Percentiles rank a stretch among this genome's conserved stretches.
Evolutionary conservation across 805 yeast genomes (phyloP).

Genomic region (Myxozyma lipomycoides): DNA sequence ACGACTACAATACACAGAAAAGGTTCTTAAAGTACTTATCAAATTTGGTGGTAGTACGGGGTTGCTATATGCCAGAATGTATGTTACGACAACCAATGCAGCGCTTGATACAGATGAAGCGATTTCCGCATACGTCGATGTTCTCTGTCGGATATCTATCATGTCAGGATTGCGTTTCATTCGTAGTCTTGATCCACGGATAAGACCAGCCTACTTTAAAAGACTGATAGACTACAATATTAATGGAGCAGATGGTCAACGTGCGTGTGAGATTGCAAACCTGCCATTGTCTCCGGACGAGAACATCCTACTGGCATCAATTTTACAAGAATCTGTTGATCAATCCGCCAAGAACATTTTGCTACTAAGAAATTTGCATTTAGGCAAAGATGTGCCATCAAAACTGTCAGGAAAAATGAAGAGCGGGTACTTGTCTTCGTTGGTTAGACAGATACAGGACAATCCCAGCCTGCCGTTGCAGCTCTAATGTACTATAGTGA

Average conservation of each 20-base stretch:
- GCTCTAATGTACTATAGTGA: too few species aligned
- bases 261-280: conserved; percentile 6
- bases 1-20: conserved; percentile 19
- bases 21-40: conserved; percentile 11
- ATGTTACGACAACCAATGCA: conserved; percentile 9
- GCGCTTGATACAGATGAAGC: conserved; percentile 6
- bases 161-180: conserved; percentile 1
- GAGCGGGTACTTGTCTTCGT: background rate
- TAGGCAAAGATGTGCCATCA: background rate
- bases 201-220: background rate
- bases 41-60: conserved; percentile 7
- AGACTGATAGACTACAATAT: conserved; percentile 1
- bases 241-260: background rate
- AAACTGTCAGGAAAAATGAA: background rate
- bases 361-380: background rate
- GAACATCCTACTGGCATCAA: background rate
- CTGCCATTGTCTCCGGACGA: conserved; percentile 7
- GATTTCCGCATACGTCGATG: conserved; percentile 10
- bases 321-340: background rate
- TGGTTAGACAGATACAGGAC: background rate
- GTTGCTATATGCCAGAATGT: conserved; percentile 10
- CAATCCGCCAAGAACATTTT: background rate
- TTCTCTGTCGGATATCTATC: conserved; percentile 12
- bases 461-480: background rate
- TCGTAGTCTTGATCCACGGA: background rate